These are phyloP conservation scores for Lycium ferocissimum DNA, from an alignment of 257 asterid species.

Conservation along the genomic window DNA sequence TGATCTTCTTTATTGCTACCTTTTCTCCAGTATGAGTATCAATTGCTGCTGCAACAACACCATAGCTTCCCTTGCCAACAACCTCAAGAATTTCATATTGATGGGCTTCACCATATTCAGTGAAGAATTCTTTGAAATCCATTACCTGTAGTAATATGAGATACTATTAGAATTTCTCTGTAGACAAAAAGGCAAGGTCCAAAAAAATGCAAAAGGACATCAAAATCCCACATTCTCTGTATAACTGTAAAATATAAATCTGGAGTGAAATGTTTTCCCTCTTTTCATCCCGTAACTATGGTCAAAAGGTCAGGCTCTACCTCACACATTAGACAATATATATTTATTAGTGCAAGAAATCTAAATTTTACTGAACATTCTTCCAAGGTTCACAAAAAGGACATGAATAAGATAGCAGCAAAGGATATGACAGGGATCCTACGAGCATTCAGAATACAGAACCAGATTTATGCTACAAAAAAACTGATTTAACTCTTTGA, in stretches of 20 bases:
- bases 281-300: not conserved
- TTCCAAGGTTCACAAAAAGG: not conserved
- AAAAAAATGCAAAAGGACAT: not conserved
- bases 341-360: not conserved
- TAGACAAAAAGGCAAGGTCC: not conserved
- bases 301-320: not conserved
- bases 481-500: not conserved
- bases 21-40: constrained; percentile 97
- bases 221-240: not conserved
- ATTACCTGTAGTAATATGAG: constrained; percentile 51
- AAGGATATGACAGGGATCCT: not conserved
- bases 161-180: not conserved
- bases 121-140: constrained; percentile 89
- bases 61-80: constrained; percentile 97
- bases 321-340: not conserved
- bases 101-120: constrained; percentile 95
- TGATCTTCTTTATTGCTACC: constrained; percentile 94
- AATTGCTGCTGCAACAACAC: constrained; percentile 96
- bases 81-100: constrained; percentile 90
- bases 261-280: not conserved
- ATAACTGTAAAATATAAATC: not conserved
- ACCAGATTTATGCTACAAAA: not conserved
- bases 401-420: not conserved
- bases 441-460: constrained; percentile 1
- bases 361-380: not conserved